phyloP scores from a whole-genome alignment of 2,329 filamentous ascomycete species.

The Hypoxylon sp. region DNA sequence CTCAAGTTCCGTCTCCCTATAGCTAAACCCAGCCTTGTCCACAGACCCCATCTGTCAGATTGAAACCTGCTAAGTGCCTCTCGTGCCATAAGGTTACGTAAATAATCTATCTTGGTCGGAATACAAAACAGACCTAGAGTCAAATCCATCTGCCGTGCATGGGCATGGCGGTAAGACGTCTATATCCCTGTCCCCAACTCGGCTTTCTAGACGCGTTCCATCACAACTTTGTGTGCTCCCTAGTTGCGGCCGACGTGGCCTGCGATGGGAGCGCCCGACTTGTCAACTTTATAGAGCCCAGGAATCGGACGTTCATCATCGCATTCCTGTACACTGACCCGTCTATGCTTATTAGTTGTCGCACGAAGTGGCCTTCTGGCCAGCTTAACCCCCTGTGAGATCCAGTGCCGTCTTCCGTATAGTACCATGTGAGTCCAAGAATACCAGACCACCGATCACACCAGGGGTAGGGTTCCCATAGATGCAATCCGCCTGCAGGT shows the following conservation, averaged over 20 bases:
- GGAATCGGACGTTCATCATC: conserved; percentile 22
- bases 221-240: conserved; percentile 22
- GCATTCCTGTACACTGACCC: conserved; percentile 22
- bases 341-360: conserved; percentile 28
- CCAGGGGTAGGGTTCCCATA: conserved; percentile 21
- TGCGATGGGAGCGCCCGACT: conserved; percentile 27
- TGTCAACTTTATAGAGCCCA: conserved; percentile 23
- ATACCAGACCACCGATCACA: conserved; percentile 22
- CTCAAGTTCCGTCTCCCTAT: conserved; percentile 4
- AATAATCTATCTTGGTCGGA: conserved; percentile 17
- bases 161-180: conserved; percentile 20
- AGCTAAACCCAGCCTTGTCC: conserved; percentile 13
- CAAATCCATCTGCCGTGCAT: conserved; percentile 39
- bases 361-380: conserved; percentile 28
- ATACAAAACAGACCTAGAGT: conserved; percentile 20
- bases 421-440: conserved; percentile 28
- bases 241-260: conserved; percentile 17
- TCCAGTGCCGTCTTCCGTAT: conserved; percentile 17
- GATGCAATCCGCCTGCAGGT: conserved; percentile 41
- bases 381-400: conserved; percentile 13
- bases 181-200: conserved; percentile 33
- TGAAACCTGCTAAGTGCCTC: neutral
- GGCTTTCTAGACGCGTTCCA: conserved; percentile 36
- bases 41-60: conserved; percentile 1
- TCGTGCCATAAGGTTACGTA: conserved; percentile 12